phyloP scores from a whole-genome alignment of 306 rosid genomes.

The Prunus persica region DNA sequence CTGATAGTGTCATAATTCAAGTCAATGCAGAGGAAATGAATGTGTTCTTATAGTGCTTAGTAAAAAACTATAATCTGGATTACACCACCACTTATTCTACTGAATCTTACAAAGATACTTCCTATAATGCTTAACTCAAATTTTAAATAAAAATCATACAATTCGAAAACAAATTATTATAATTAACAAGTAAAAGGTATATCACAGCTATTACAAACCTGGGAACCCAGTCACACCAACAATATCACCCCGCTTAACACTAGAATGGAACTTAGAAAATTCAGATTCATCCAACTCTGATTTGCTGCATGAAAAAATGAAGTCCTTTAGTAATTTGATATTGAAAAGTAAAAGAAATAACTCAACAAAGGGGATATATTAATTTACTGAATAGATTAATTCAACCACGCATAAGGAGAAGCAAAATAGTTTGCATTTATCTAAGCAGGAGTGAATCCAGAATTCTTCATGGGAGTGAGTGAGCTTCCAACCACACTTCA shows the following conservation, averaged over 20 bases:
- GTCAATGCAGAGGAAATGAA: too few relatives aligned
- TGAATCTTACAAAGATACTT: background rate
- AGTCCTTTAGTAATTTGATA: slow-evolving; percentile 1
- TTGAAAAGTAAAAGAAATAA: background rate
- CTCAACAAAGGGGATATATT: background rate
- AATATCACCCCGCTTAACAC: slow-evolving; percentile 80
- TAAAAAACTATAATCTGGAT: too few relatives aligned
- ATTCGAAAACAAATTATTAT: background rate
- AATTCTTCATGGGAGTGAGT: background rate
- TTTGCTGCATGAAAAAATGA: slow-evolving; percentile 49
- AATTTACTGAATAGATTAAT: background rate
- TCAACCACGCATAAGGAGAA: background rate
- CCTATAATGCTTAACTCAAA: background rate
- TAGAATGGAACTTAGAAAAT: slow-evolving; percentile 67
- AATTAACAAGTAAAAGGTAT: background rate
- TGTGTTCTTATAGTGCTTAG: too few relatives aligned
- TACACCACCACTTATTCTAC: too few relatives aligned
- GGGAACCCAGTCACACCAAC: slow-evolving; percentile 87
- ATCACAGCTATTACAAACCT: slow-evolving; percentile 42
- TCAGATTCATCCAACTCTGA: slow-evolving; percentile 60
- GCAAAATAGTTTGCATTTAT: background rate
- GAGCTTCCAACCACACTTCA: background rate
- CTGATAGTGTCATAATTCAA: too few relatives aligned
- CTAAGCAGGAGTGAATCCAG: background rate
- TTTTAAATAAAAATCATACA: background rate